Conservation (phyloP, 2,329 filamentous ascomycete species). For the Cladophialophora psammophila region DNA sequence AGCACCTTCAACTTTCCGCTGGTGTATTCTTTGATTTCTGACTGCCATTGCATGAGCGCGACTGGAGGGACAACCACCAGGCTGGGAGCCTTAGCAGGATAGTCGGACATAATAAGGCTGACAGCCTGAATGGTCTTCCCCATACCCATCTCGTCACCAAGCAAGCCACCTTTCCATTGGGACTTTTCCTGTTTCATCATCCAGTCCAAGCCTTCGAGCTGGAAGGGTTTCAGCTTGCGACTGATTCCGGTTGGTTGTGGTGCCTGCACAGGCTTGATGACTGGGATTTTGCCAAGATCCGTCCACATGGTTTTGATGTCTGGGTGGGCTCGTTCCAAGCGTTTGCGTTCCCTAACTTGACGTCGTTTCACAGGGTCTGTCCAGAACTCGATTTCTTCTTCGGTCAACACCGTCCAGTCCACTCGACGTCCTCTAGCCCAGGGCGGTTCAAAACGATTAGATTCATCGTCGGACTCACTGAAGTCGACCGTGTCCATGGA, state of each 20-base stretch:
- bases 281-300: conserved; percentile 71
- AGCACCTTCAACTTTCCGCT: conserved; percentile 89
- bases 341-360: conserved; percentile 64
- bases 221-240: conserved; percentile 87
- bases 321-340: conserved; percentile 79
- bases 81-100: conserved; percentile 80
- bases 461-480: conserved; percentile 16
- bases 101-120: conserved; percentile 97
- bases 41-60: conserved; percentile 93
- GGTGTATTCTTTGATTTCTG: conserved; percentile 80
- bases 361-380: conserved; percentile 27
- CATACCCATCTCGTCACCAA: conserved; percentile 98
- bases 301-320: conserved; percentile 85
- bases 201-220: conserved; percentile 92
- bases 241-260: conserved; percentile 79
- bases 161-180: conserved; percentile 83
- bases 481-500: conserved; percentile 10
- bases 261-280: conserved; percentile 70
- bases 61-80: conserved; percentile 92
- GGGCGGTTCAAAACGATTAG: not conserved
- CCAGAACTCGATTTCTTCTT: conserved; percentile 12
- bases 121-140: conserved; percentile 99
- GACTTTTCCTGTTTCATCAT: conserved; percentile 89
- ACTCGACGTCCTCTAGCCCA: not conserved
- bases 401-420: conserved; percentile 6